Evolutionary conservation across 148 eudicot genomes (phyloP).

Genomic region (Chenopodium formosanum): DNA sequence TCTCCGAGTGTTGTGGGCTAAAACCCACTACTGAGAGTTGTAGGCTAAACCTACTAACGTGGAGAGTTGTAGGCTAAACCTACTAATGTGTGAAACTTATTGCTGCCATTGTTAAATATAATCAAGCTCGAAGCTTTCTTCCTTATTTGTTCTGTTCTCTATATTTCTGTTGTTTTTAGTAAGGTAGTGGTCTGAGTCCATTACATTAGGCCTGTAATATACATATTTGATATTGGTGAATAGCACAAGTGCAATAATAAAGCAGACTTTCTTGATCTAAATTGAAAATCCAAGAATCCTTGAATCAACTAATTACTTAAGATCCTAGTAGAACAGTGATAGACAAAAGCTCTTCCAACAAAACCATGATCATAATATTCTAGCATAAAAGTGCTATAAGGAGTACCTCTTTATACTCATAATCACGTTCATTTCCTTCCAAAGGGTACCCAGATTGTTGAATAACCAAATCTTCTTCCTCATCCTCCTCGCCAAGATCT

Average conservation of each 20-base stretch:
- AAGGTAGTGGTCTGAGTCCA: no score
- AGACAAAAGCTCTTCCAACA: background rate
- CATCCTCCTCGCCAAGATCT: slow-evolving; percentile 17
- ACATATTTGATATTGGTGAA: background rate
- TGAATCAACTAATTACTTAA: background rate
- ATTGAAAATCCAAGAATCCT: background rate
- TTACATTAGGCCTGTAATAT: background rate
- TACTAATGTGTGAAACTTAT: no score
- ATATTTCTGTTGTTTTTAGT: no score
- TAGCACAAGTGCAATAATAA: background rate
- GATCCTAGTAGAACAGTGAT: background rate
- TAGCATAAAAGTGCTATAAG: background rate
- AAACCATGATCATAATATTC: slow-evolving; percentile 4
- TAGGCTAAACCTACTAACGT: no score
- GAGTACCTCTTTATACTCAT: slow-evolving; percentile 44
- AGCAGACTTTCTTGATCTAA: background rate
- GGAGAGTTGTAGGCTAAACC: no score
- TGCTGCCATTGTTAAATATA: no score
- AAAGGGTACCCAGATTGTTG: slow-evolving; percentile 25
- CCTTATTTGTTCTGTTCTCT: no score
- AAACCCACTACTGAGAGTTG: no score
- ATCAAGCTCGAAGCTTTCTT: no score
- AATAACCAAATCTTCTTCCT: slow-evolving; percentile 21
- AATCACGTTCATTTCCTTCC: slow-evolving; percentile 43
- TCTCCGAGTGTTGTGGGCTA: no score